These are phyloP conservation scores for Carex sylvatica DNA, from an alignment of 202 grass and related monocot species.

Conservation along the genomic window DNA sequence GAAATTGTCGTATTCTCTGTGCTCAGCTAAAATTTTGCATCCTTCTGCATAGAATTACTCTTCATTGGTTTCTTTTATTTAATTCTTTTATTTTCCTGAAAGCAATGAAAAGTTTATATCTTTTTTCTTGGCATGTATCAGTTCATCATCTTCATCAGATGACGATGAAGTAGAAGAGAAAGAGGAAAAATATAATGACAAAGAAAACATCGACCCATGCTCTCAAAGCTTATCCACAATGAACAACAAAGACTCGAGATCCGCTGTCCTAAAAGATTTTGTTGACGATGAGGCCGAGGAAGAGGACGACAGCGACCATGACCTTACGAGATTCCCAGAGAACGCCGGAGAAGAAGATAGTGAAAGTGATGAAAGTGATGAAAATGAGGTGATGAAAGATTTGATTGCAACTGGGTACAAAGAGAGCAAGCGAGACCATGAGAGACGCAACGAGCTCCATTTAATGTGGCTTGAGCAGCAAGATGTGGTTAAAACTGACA, in stretches of 20 bases:
- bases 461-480: conserved; percentile 90
- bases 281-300: conserved; percentile 92
- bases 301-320: conserved; percentile 98
- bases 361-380: conserved; percentile 61
- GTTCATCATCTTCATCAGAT: conserved; percentile 41
- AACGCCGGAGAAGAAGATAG: conserved; percentile 40
- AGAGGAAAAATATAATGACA: conserved; percentile 58
- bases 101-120: neutral
- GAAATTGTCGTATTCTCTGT: neutral
- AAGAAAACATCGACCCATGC: conserved; percentile 61
- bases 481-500: conserved; percentile 73
- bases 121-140: conserved; percentile 30
- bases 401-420: conserved; percentile 72
- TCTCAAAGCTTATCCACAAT: conserved; percentile 20
- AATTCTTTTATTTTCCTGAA: neutral
- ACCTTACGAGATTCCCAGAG: conserved; percentile 74
- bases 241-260: conserved; percentile 36
- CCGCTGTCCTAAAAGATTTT: conserved; percentile 57
- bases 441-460: conserved; percentile 77
- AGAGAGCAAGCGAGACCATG: conserved; percentile 66
- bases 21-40: neutral
- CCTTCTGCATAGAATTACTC: conserved; percentile 22
- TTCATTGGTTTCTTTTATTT: conserved; percentile 22
- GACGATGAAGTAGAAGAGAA: conserved; percentile 37
- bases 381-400: conserved; percentile 72